Base-by-base conservation (phyloP, 306 rosid species). In the Macrotyloma uniflorum region DNA sequence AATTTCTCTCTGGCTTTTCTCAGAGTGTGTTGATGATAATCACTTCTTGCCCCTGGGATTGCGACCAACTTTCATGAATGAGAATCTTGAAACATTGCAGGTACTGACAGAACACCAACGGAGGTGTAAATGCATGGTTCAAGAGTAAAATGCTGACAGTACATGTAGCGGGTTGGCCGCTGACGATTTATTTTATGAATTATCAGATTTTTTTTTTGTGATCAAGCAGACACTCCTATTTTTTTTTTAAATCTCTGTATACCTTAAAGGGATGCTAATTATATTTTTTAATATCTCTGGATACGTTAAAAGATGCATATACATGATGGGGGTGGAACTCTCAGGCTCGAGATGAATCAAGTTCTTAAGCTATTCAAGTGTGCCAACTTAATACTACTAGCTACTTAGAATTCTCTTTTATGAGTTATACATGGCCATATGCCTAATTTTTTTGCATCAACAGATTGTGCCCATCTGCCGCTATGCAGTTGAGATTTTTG, bases 81-180 rank as follows among this genome's bases (percentile, higher is more conserved):
- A 77, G 35, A 22, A 45, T 30, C 82, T 79, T 58, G 3, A 47
- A 75, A 74, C 78, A 75, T 86, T 68, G 86, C 97, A 94, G 98
- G 97, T 90, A 84, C 94, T 94, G 20, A 79, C 90, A 15, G 97
- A 90, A 86, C 88, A 89, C 32, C 96, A 90, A 65, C 74, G 84
- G 53, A 85, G 85, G 69, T 94, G 97, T 89, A 89, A 63, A 76
- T 94, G 98, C 87, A 54, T 16, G 55, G 78, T 23, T 72, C 88
- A 84, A 73, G 93, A 87, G 28, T 85, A 85, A 80, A 33, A 57
- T 43, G 75, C 67, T 54, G 82, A 73, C 72, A 57, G 79, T 73
- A 33, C 72, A n/a, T 53, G 55, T 18, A 51, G 20, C 19, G 43
- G 43, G 36, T 43, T 30, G 66, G 76, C 64, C 57, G 61, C 28